Conservation (phyloP, 2,329 filamentous ascomycete species). For the Fusarium sp. region DNA sequence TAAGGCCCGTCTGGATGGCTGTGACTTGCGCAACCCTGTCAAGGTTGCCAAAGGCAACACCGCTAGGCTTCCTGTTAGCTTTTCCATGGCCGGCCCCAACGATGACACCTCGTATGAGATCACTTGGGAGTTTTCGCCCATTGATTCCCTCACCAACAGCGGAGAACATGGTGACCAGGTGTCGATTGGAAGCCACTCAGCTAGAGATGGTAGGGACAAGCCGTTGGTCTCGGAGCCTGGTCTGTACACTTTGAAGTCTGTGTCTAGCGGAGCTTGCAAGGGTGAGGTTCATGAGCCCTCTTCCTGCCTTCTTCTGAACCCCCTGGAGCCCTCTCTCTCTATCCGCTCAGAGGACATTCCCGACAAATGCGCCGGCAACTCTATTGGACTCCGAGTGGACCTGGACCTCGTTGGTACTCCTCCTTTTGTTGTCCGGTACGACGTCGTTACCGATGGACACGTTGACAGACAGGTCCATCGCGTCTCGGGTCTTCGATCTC, state of each 20-base stretch:
- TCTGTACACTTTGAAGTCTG: slow-evolving; percentile 84
- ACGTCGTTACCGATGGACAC: slow-evolving; percentile 71
- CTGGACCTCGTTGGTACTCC: slow-evolving; percentile 92
- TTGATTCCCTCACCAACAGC: slow-evolving; percentile 73
- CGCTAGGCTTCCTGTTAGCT: slow-evolving; percentile 76
- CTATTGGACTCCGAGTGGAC: slow-evolving; percentile 88
- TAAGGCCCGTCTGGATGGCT: slow-evolving; percentile 75
- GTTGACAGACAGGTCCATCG: slow-evolving; percentile 64
- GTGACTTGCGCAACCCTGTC: slow-evolving; percentile 82
- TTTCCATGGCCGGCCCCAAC: slow-evolving; percentile 68
- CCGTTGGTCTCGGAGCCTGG: slow-evolving; percentile 81
- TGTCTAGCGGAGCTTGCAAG: slow-evolving; percentile 82
- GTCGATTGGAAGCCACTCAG: slow-evolving; percentile 66
- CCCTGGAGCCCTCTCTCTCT: slow-evolving; percentile 82
- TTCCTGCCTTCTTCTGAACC: slow-evolving; percentile 92
- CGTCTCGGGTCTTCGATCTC: slow-evolving; percentile 79
- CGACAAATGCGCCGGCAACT: slow-evolving; percentile 94
- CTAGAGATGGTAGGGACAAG: slow-evolving; percentile 70
- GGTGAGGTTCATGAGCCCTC: slow-evolving; percentile 94
- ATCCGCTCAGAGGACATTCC: slow-evolving; percentile 84
- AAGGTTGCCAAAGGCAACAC: slow-evolving; percentile 82
- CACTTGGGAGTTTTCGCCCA: slow-evolving; percentile 83
- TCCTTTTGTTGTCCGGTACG: slow-evolving; percentile 86
- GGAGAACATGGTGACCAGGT: slow-evolving; percentile 75
- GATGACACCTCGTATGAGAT: slow-evolving; percentile 76